Conservation (phyloP, 768 basidiomycete species). For the Amanita pallidorosea region DNA sequence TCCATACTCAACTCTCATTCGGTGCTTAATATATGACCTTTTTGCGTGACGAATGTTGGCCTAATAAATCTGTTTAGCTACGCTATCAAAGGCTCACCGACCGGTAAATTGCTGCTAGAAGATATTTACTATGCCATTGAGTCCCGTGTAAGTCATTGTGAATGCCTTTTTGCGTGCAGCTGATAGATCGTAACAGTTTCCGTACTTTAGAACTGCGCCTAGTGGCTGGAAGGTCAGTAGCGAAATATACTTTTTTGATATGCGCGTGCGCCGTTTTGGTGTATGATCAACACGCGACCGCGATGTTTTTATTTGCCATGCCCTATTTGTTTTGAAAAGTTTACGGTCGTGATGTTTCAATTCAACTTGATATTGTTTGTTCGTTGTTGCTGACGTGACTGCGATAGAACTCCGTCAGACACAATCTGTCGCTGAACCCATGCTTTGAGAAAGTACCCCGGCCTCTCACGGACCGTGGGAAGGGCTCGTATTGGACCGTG, state of each 20-base stretch:
- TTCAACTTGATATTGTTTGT: slow-evolving; percentile 12
- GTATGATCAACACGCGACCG: slow-evolving; percentile 31
- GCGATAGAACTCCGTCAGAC: slow-evolving; percentile 77
- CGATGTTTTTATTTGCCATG: slow-evolving; percentile 58
- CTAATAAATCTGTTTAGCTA: slow-evolving; percentile 38
- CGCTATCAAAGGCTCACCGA: slow-evolving; percentile 86
- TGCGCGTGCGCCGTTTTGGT: neutral
- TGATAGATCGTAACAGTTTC: slow-evolving; percentile 44
- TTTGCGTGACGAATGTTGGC: slow-evolving; percentile 8
- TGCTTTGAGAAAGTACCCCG: slow-evolving; percentile 88
- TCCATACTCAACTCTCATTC: slow-evolving; percentile 83
- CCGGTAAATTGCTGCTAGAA: slow-evolving; percentile 75
- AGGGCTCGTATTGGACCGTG: slow-evolving; percentile 89
- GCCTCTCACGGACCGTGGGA: slow-evolving; percentile 85
- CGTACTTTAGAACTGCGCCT: slow-evolving; percentile 79
- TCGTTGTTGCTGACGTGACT: slow-evolving; percentile 14
- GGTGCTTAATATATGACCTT: slow-evolving; percentile 33
- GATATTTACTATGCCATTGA: slow-evolving; percentile 91
- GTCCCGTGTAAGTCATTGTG: slow-evolving; percentile 51
- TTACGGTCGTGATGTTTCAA: slow-evolving; percentile 14
- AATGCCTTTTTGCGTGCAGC: slow-evolving; percentile 4
- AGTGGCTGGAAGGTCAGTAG: slow-evolving; percentile 83
- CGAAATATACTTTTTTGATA: slow-evolving; percentile 5
- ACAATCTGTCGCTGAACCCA: slow-evolving; percentile 83
- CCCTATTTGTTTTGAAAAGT: slow-evolving; percentile 46